These are phyloP conservation scores for barrel medic (Medicago truncatula) DNA, from an alignment of 306 rosid genomes.

Conservation along the genomic window MtrunA17r5.0-ANR NC_053043.1:46659501-46660000, in stretches of 20 bases:
- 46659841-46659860: constrained; percentile 49
- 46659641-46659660: constrained; percentile 50
- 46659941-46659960: constrained; percentile 50
- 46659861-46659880: constrained; percentile 47
- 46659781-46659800: constrained; percentile 41
- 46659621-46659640: constrained; percentile 40
- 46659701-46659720: constrained; percentile 47
- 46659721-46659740: constrained; percentile 54
- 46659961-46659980: constrained; percentile 58
- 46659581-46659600: constrained; percentile 38
- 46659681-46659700: constrained; percentile 53
- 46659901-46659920: constrained; percentile 9
- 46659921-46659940: constrained; percentile 49
- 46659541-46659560: constrained; percentile 36
- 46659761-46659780: constrained; percentile 43
- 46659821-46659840: constrained; percentile 50
- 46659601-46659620: constrained; percentile 44
- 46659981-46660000: constrained; percentile 61
- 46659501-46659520: constrained; percentile 28
- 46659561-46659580: constrained; percentile 21
- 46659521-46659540: constrained; percentile 39
- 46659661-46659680: constrained; percentile 67
- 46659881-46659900: constrained; percentile 45
- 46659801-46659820: constrained; percentile 54
- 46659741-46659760: constrained; percentile 49